phyloP scores from a whole-genome alignment of 106 monocot species.

The Allium sativum region DNA sequence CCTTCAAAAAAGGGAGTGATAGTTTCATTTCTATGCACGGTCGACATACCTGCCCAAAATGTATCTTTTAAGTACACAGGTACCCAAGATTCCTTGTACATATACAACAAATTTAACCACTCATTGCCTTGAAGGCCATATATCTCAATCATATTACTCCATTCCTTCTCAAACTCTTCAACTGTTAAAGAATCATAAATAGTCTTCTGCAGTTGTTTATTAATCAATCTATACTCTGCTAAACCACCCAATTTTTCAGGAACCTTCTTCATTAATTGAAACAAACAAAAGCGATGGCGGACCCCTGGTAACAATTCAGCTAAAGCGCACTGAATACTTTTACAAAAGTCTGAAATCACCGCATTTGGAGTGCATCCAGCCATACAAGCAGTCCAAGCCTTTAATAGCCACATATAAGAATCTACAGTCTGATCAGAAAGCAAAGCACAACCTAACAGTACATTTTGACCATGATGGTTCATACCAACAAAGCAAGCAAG shows the following conservation, averaged over 20 bases:
- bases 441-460: constrained; percentile 24
- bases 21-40: constrained; percentile 13
- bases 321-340: constrained; percentile 15
- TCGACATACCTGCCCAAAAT: constrained; percentile 48
- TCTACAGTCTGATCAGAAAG: constrained; percentile 20
- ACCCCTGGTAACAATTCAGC: constrained; percentile 11
- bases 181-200: constrained; percentile 15
- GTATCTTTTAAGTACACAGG: constrained; percentile 31
- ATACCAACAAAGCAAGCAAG: constrained; percentile 30
- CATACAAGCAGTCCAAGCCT: constrained; percentile 22
- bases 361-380: constrained; percentile 10
- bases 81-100: constrained; percentile 23
- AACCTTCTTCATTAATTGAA: constrained; percentile 19
- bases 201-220: constrained; percentile 9
- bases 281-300: constrained; percentile 21
- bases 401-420: constrained; percentile 22
- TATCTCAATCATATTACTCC: constrained; percentile 14
- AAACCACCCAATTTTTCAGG: constrained; percentile 20
- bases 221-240: constrained; percentile 13
- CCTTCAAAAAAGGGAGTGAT: constrained; percentile 31
- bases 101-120: constrained; percentile 29
- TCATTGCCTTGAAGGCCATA: constrained; percentile 14
- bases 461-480: constrained; percentile 27
- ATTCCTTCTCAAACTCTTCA: constrained; percentile 21
- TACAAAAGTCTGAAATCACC: constrained; percentile 19